Percentiles rank a stretch among this genome's conserved stretches.
phyloP scores from a whole-genome alignment of 2,329 filamentous ascomycete species.

The Xylaria sp. region DNA sequence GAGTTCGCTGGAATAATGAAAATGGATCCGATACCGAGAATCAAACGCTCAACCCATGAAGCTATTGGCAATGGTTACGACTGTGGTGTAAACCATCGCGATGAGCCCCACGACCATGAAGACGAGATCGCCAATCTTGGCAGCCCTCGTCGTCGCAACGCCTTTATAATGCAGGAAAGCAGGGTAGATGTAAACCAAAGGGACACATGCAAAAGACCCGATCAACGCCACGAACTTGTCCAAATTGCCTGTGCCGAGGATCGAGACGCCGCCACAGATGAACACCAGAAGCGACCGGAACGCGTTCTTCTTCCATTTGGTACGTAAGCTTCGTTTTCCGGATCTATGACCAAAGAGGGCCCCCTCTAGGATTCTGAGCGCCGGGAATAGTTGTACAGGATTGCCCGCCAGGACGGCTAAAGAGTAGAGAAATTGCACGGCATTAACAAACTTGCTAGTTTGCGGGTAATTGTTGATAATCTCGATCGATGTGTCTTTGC shows the following conservation, averaged over 20 bases:
- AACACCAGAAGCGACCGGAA: slow-evolving; percentile 64
- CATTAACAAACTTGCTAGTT: slow-evolving; percentile 72
- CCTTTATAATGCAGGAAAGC: slow-evolving; percentile 73
- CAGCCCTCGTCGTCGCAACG: slow-evolving; percentile 60
- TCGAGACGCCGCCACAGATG: slow-evolving; percentile 64
- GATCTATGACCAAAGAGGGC: slow-evolving; percentile 70
- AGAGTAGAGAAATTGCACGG: slow-evolving; percentile 76
- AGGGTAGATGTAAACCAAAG: slow-evolving; percentile 78
- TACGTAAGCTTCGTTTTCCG: slow-evolving; percentile 66
- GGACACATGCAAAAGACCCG: slow-evolving; percentile 75
- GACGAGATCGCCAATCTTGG: slow-evolving; percentile 63
- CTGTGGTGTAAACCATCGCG: slow-evolving; percentile 75
- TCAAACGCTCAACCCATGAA: slow-evolving; percentile 38
- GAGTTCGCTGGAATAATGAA: no score
- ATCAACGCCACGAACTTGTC: slow-evolving; percentile 79
- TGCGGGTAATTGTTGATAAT: slow-evolving; percentile 80
- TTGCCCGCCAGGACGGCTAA: slow-evolving; percentile 75
- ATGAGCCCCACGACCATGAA: slow-evolving; percentile 68
- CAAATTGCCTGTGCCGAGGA: slow-evolving; percentile 69
- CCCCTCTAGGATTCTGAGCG: slow-evolving; percentile 72
- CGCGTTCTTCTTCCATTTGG: slow-evolving; percentile 79
- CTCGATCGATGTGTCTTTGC: slow-evolving; percentile 70
- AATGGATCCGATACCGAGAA: no score
- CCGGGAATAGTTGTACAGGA: slow-evolving; percentile 77
- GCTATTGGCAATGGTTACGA: slow-evolving; percentile 60